Conservation (phyloP, 2,329 filamentous ascomycete species). For the Sarocladiaceae sp. region DNA sequence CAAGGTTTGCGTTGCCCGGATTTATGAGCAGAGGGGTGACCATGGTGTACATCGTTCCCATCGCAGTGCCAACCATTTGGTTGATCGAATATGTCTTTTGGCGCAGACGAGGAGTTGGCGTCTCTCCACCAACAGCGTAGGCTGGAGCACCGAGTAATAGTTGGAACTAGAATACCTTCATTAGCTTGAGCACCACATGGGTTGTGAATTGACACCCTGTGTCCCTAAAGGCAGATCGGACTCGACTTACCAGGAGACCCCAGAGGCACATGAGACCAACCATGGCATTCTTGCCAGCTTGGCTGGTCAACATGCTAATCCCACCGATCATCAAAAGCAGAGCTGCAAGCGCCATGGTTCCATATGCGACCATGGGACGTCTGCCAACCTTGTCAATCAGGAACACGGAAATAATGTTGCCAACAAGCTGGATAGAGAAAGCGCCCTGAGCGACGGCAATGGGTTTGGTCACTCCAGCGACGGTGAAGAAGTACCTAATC, state of each 20-base stretch:
- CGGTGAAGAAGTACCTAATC: slow-evolving; percentile 18
- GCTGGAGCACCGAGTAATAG: slow-evolving; percentile 24
- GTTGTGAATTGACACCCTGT: no score
- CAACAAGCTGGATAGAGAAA: slow-evolving; percentile 23
- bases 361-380: slow-evolving; percentile 24
- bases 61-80: slow-evolving; percentile 24
- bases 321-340: slow-evolving; percentile 25
- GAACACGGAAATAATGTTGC: slow-evolving; percentile 25
- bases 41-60: slow-evolving; percentile 24
- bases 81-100: slow-evolving; percentile 30
- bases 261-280: slow-evolving; percentile 25
- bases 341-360: slow-evolving; percentile 21
- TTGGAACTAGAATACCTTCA: no score
- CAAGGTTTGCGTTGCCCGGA: slow-evolving; percentile 20
- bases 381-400: slow-evolving; percentile 25
- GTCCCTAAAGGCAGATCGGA: no score
- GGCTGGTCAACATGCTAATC: slow-evolving; percentile 22
- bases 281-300: slow-evolving; percentile 17
- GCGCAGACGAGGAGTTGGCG: slow-evolving; percentile 20
- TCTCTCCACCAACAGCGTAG: slow-evolving; percentile 26
- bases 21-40: slow-evolving; percentile 25
- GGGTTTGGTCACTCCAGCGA: slow-evolving; percentile 23
- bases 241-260: no score
- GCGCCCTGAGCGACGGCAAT: slow-evolving; percentile 23
- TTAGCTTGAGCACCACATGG: no score